Evolutionary conservation across 1,139 yeast genomes (phyloP).

Genomic region (Ashbya aceris): DNA sequence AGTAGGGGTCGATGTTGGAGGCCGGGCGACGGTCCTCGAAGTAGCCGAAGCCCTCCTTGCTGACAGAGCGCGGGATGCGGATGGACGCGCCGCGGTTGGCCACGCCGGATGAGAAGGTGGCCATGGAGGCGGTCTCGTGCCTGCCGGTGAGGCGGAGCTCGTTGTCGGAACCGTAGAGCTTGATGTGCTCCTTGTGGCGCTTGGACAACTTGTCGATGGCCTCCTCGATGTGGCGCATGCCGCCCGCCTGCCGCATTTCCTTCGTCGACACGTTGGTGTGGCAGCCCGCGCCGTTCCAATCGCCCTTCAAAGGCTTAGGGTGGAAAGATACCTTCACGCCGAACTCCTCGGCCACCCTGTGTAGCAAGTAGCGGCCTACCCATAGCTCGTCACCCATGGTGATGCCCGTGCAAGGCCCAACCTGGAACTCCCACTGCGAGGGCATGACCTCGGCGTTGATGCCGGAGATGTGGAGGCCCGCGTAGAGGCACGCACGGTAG

Average conservation of each 20-base stretch:
- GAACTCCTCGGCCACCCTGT: slow-evolving; percentile 96
- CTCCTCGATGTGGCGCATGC: slow-evolving; percentile 85
- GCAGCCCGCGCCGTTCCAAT: slow-evolving; percentile 99
- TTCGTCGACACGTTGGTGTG: slow-evolving; percentile 96
- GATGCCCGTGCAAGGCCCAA: slow-evolving; percentile 95
- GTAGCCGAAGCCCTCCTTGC: slow-evolving; percentile 96
- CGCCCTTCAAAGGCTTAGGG: slow-evolving; percentile 98
- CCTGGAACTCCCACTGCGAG: slow-evolving; percentile 99
- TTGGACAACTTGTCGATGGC: slow-evolving; percentile 90
- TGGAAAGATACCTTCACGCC: slow-evolving; percentile 98
- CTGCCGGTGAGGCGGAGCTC: slow-evolving; percentile 93
- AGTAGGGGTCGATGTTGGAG: slow-evolving; percentile 96
- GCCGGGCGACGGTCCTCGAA: slow-evolving; percentile 99
- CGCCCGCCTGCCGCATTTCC: slow-evolving; percentile 88
- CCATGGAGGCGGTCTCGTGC: slow-evolving; percentile 95
- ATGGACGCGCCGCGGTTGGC: slow-evolving; percentile 99
- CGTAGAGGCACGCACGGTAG: slow-evolving; percentile 92
- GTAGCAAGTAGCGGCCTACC: slow-evolving; percentile 87
- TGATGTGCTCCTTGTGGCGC: slow-evolving; percentile 95
- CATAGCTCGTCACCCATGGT: slow-evolving; percentile 95
- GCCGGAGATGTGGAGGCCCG: slow-evolving; percentile 87
- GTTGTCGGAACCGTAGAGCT: slow-evolving; percentile 91
- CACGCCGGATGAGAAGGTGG: slow-evolving; percentile 88
- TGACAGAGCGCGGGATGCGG: slow-evolving; percentile 97
- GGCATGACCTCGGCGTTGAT: slow-evolving; percentile 99